These are phyloP conservation scores for Cyberlindnera amylophila DNA, from an alignment of 805 yeast genomes.

Conservation along the genomic window DNA sequence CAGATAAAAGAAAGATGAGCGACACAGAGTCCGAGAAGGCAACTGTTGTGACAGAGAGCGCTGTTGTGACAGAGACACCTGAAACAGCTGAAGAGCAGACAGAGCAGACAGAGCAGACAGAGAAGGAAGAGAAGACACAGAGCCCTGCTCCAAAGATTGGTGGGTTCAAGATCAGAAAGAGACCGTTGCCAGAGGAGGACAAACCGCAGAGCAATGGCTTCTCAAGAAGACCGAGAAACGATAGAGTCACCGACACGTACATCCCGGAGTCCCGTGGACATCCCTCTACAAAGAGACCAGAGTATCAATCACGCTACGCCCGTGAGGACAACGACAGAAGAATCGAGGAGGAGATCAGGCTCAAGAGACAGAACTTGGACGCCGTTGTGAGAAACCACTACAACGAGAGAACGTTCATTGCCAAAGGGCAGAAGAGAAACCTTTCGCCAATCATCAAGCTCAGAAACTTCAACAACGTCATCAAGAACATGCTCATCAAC, in stretches of 20 bases:
- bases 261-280: background rate
- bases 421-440: conserved; percentile 59
- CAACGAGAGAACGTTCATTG: conserved; percentile 73
- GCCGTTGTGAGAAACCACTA: conserved; percentile 78
- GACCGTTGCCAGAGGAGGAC: conserved; percentile 4
- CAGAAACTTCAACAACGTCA: conserved; percentile 86
- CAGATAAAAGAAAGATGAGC: background rate
- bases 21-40: background rate
- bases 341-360: conserved; percentile 8
- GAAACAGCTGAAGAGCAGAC: background rate
- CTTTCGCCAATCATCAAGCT: conserved; percentile 81
- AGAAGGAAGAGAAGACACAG: no score
- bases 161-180: conserved; percentile 16
- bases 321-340: conserved; percentile 6
- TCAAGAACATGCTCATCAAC: conserved; percentile 80
- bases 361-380: conserved; percentile 35
- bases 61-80: no score
- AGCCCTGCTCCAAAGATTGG: no score
- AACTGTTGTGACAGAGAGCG: no score
- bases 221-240: conserved; percentile 7
- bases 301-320: background rate
- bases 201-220: conserved; percentile 8
- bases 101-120: no score
- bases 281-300: conserved; percentile 9
- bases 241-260: conserved; percentile 7